These are phyloP conservation scores for Fonsecaea monophora DNA, from an alignment of 2,329 filamentous ascomycete genomes.

Conservation along the genomic window DNA sequence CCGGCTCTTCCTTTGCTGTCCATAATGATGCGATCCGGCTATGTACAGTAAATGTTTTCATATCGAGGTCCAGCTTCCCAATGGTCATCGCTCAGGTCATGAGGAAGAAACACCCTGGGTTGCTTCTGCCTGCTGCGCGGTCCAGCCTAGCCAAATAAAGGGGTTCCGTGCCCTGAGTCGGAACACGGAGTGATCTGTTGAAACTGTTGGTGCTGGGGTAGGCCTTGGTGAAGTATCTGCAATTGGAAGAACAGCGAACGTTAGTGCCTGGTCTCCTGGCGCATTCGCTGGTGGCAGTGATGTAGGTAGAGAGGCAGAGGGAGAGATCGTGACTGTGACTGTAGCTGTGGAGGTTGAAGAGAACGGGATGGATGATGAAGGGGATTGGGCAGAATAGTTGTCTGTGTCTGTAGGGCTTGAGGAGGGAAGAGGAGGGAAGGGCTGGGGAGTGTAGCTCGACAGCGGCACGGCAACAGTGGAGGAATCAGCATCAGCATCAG, in stretches of 20 bases:
- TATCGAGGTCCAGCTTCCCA: not conserved
- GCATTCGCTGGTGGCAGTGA: not conserved
- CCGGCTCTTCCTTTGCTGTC: conserved; percentile 1
- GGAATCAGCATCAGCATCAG: not conserved
- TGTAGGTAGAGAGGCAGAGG: not conserved
- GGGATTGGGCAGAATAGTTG: not conserved
- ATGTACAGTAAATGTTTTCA: not conserved
- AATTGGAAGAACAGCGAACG: conserved; percentile 6
- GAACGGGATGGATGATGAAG: not conserved
- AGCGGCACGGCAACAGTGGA: not conserved
- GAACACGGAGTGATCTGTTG: conserved; percentile 16
- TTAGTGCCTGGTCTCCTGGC: conserved; percentile 6
- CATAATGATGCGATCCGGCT: not conserved
- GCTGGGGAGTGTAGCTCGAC: not conserved
- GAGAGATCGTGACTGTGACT: conserved; percentile 7
- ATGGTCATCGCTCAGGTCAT: conserved; percentile 4
- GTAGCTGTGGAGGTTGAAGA: conserved; percentile 11
- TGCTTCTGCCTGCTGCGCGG: conserved; percentile 3
- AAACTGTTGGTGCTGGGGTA: conserved; percentile 8
- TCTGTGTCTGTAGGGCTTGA: not conserved
- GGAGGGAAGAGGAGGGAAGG: not conserved
- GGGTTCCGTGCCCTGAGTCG: conserved; percentile 18
- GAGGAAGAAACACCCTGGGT: conserved; percentile 5
- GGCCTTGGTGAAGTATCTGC: conserved; percentile 6
- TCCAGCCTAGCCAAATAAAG: conserved; percentile 15